Conservation (phyloP, 192 early-diverging fungal genomes). For the Entophlyctis luteolus region DNA sequence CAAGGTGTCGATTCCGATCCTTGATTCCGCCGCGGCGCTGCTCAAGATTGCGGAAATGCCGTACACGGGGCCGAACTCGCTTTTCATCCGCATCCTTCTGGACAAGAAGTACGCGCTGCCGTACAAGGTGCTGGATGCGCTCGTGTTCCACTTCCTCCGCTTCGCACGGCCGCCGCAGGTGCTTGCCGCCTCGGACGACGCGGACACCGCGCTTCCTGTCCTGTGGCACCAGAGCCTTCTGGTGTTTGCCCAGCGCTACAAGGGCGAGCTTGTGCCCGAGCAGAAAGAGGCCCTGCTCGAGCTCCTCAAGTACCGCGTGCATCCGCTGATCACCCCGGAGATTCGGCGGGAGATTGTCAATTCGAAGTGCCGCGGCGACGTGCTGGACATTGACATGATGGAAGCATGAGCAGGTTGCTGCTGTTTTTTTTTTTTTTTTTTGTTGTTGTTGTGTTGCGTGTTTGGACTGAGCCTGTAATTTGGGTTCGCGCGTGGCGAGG, state of each 20-base stretch:
- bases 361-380: constrained; percentile 12
- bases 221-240: constrained; percentile 94
- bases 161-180: constrained; percentile 60
- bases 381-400: constrained; percentile 23
- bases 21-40: constrained; percentile 91
- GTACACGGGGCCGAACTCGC: constrained; percentile 86
- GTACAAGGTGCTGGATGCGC: constrained; percentile 90
- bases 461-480: not conserved
- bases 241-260: constrained; percentile 96
- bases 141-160: constrained; percentile 93
- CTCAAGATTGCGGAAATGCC: constrained; percentile 96
- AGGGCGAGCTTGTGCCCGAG: constrained; percentile 88
- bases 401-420: too few species aligned
- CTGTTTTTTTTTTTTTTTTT: too few species aligned
- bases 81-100: constrained; percentile 92
- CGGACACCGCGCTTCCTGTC: constrained; percentile 82
- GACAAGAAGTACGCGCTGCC: constrained; percentile 99
- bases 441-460: too few species aligned
- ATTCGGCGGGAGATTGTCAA: constrained; percentile 80
- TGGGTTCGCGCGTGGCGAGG: not conserved
- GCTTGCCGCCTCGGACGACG: not conserved
- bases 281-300: constrained; percentile 89
- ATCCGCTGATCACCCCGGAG: constrained; percentile 84
- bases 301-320: constrained; percentile 73
- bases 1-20: constrained; percentile 90